These are phyloP conservation scores for Boletus rubroflammeus DNA, from an alignment of 768 basidiomycete genomes.

Conservation along the genomic window DNA sequence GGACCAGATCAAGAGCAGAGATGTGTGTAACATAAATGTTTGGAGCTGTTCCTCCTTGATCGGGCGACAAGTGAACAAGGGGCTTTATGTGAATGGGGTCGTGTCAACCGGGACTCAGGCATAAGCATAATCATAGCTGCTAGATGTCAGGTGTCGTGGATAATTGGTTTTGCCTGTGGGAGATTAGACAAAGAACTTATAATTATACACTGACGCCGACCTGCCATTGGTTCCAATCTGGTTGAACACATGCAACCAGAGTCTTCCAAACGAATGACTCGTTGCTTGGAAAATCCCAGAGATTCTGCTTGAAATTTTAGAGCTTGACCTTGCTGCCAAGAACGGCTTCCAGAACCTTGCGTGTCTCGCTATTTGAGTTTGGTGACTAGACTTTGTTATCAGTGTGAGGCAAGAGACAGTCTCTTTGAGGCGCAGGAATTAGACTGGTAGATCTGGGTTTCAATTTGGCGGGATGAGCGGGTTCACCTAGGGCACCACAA, in stretches of 20 bases:
- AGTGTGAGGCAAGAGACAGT: too few relatives aligned
- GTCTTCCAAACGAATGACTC: background rate
- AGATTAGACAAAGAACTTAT: background rate
- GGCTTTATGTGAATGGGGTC: background rate
- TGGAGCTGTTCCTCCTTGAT: background rate
- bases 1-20: constrained; percentile 3
- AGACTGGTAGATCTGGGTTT: too few relatives aligned
- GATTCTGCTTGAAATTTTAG: background rate
- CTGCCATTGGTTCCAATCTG: background rate
- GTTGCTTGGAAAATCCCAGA: background rate
- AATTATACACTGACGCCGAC: background rate
- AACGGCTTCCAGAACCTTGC: background rate
- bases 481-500: too few relatives aligned
- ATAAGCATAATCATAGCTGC: background rate
- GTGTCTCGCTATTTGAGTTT: too few relatives aligned
- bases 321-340: background rate
- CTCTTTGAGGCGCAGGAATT: too few relatives aligned
- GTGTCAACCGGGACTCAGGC: background rate
- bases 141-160: background rate
- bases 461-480: too few relatives aligned
- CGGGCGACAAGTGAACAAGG: background rate
- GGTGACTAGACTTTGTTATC: too few relatives aligned
- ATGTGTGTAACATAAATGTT: background rate
- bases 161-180: background rate
- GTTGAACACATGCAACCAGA: background rate